Evolutionary conservation across 352 stramenopile genomes (phyloP), one percentile per base, ranked within the genome.

Genomic region (Phytophthora pseudosyringae): DNA sequence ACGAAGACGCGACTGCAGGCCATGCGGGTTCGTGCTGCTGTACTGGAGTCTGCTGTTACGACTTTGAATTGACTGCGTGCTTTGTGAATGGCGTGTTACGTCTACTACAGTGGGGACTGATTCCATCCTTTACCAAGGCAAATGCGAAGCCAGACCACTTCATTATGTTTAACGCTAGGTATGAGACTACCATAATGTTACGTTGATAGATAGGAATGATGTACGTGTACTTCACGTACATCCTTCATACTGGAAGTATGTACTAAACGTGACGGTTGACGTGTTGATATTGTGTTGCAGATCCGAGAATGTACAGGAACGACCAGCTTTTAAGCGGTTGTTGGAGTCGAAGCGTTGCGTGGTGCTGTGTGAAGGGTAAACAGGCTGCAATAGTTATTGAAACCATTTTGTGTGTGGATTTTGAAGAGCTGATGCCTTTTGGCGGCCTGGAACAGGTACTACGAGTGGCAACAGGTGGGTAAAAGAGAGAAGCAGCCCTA

Each of bases 401-500:
- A 21, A 21, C 21, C 21, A 21, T 21, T 35, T 26, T 29, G 29
- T 40, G 11, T 11, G 33, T 48, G 29, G 25, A 50, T 1, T 38
- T 15, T 43, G 39, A 57, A 44, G 16, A 21, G 4, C 11, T 63
- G n/a, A 46, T n/a, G 8, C 8, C 13, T n/a, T 36, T 15, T 54
- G 18, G 11, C 18, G 11, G 11, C 6, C 2, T 66, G 33, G 28
- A 18, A 8, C 25, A 89, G 80, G 7, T 97, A 97, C 64, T 98
- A 96, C 60, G 91, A 98, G 58, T 98, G 91, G 91, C 86, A 95
- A 35, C 84, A 94, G 61, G 68, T 97, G 12, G 73, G 87, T 59
- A 96, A 93, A 71, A 77, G 77, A 15, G 83, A 93, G 51, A 97
- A 96, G 62, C 91, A 98, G 55, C 91, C 91, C 29, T 97, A 96